These are phyloP conservation scores for Penicillium sp. DNA, from an alignment of 2,329 filamentous ascomycete genomes.

Conservation along the genomic window DNA sequence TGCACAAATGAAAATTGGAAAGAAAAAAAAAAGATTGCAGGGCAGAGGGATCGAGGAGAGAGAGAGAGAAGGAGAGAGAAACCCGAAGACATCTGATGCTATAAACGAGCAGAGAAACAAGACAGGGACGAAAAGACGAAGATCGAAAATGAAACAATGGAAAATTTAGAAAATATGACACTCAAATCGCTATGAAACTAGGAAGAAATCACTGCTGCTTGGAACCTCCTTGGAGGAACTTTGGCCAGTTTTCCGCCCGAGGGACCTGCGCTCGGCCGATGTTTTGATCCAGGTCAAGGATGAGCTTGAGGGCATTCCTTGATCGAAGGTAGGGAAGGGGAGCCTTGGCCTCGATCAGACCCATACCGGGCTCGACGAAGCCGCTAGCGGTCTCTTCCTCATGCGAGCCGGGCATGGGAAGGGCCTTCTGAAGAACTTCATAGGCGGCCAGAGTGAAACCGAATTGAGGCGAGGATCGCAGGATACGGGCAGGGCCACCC, in stretches of 20 bases:
- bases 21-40: not conserved
- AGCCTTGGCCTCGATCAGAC: slow-evolving; percentile 62
- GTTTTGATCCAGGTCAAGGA: slow-evolving; percentile 89
- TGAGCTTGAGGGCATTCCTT: slow-evolving; percentile 90
- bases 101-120: slow-evolving; percentile 19
- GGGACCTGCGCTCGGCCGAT: slow-evolving; percentile 73
- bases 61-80: slow-evolving; percentile 5
- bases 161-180: slow-evolving; percentile 1
- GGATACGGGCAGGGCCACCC: slow-evolving; percentile 89
- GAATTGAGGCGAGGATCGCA: slow-evolving; percentile 94
- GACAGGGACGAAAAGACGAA: slow-evolving; percentile 12
- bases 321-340: slow-evolving; percentile 68
- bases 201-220: slow-evolving; percentile 31
- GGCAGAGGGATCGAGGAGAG: not conserved
- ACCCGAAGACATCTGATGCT: slow-evolving; percentile 19
- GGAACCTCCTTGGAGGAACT: slow-evolving; percentile 29
- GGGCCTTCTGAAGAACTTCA: slow-evolving; percentile 76
- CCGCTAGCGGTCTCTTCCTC: slow-evolving; percentile 57
- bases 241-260: slow-evolving; percentile 39
- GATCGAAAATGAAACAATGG: slow-evolving; percentile 7
- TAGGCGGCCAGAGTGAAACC: slow-evolving; percentile 96
- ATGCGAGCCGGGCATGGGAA: slow-evolving; percentile 72
- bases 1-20: not conserved
- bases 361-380: slow-evolving; percentile 62
- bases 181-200: slow-evolving; percentile 27